Evolutionary conservation across 139 green algal species (phyloP).

Genomic region (Picochlorum sp.): DNA sequence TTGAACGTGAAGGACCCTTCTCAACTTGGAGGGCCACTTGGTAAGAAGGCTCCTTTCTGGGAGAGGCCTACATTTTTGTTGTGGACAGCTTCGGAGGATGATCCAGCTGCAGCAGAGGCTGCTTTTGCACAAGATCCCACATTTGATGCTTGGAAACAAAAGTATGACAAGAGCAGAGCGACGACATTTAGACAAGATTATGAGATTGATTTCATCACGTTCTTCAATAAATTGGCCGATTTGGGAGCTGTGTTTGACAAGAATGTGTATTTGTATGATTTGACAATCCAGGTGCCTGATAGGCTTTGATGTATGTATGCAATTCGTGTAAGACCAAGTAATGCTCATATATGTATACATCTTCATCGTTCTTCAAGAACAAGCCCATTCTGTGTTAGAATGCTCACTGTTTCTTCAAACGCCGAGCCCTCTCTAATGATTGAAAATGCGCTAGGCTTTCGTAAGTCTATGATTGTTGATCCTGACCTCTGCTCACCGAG

Average conservation of each 20-base stretch:
- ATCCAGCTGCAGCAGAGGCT: conserved; percentile 18
- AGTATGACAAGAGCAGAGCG: conserved; percentile 47
- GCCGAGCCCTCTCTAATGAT: conserved; percentile 35
- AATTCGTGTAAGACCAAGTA: neutral
- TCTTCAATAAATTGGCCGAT: conserved; percentile 46
- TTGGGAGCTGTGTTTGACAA: conserved; percentile 60
- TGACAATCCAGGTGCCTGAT: conserved; percentile 14
- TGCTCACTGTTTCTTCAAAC: conserved; percentile 3
- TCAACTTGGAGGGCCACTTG: conserved; percentile 33
- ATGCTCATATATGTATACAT: neutral
- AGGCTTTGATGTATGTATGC: conserved; percentile 4
- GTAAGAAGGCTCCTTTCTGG: conserved; percentile 61
- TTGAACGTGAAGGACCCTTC: conserved; percentile 27
- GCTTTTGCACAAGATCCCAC: conserved; percentile 7
- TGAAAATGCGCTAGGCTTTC: conserved; percentile 17
- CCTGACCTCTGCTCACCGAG: conserved; percentile 21
- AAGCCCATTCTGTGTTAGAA: neutral
- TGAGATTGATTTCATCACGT: conserved; percentile 66
- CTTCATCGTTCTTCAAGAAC: neutral
- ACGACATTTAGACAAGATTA: conserved; percentile 42
- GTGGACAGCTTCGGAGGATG: conserved; percentile 27
- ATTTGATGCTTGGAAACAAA: conserved; percentile 44
- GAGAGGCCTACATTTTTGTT: conserved; percentile 48
- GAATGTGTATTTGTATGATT: conserved; percentile 46
- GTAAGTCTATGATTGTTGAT: conserved; percentile 67